Conservation (phyloP, 805 yeast genomes). For the Teunomyces kruisii region DNA sequence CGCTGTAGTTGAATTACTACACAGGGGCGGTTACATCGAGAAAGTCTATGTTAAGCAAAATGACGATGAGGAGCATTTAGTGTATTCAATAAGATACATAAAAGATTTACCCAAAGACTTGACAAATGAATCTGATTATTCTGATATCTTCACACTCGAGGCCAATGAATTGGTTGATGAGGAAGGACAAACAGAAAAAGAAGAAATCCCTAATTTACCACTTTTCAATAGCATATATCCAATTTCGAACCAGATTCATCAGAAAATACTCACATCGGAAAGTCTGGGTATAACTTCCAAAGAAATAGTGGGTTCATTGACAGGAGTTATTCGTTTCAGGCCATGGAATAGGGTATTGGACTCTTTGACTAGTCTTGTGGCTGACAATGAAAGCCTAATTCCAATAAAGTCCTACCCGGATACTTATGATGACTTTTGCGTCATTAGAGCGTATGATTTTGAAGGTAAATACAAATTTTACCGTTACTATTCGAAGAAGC, state of each 20-base stretch:
- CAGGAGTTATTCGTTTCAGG: constrained; percentile 56
- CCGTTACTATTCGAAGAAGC: constrained; percentile 44
- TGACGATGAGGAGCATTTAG: constrained; percentile 25
- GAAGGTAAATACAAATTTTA: constrained; percentile 74
- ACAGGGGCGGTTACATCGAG: constrained; percentile 45
- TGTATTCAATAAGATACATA: constrained; percentile 42
- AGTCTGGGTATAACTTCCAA: constrained; percentile 59
- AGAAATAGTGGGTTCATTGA: constrained; percentile 47
- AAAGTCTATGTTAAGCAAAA: constrained; percentile 49
- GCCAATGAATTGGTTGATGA: not conserved
- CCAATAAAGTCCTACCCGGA: constrained; percentile 27
- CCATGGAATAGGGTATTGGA: constrained; percentile 55
- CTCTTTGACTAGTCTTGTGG: constrained; percentile 39
- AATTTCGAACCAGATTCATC: constrained; percentile 60
- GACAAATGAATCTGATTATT: constrained; percentile 42
- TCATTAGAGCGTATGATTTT: constrained; percentile 67
- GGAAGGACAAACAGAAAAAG: constrained; percentile 22
- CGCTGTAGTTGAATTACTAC: constrained; percentile 46
- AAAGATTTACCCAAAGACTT: constrained; percentile 49
- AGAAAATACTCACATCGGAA: constrained; percentile 35
- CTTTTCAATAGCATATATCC: constrained; percentile 59
- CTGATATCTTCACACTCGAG: constrained; percentile 17
- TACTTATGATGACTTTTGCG: constrained; percentile 22
- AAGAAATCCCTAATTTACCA: constrained; percentile 22
- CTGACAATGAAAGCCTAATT: constrained; percentile 17